Percentiles rank a stretch among this genome's conserved stretches.
Evolutionary conservation across 2,329 filamentous ascomycete species (phyloP).

Genomic region (Sclerotiophoma versabilis): DNA sequence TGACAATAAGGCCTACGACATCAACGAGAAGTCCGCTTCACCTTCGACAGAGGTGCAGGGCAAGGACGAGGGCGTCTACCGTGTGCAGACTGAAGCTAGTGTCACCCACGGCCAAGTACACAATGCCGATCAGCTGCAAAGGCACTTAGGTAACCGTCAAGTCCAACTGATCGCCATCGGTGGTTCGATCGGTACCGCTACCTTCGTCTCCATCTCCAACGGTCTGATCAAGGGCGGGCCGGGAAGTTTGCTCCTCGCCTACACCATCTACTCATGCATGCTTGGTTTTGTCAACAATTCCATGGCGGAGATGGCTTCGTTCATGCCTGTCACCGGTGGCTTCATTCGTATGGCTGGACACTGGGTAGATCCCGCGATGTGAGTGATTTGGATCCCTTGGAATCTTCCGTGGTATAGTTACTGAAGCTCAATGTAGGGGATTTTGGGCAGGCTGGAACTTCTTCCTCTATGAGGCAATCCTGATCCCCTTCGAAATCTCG

Average conservation of each 20-base stretch:
- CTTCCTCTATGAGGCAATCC: constrained; percentile 56
- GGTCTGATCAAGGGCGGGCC: constrained; percentile 58
- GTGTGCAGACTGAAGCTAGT: constrained; percentile 11
- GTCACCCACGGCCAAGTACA: constrained; percentile 15
- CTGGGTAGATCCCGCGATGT: constrained; percentile 64
- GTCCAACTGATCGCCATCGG: constrained; percentile 45
- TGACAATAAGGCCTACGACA: constrained; percentile 17
- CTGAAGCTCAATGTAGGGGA: constrained; percentile 40
- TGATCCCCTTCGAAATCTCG: constrained; percentile 59
- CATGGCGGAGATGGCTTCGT: constrained; percentile 67
- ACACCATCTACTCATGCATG: constrained; percentile 60
- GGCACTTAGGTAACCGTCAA: constrained; percentile 55
- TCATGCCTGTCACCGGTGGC: constrained; percentile 66
- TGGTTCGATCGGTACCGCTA: constrained; percentile 46
- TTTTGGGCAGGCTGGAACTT: constrained; percentile 61
- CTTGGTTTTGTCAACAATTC: constrained; percentile 68
- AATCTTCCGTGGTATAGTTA: not conserved
- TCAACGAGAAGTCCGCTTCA: constrained; percentile 18
- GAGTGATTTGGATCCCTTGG: constrained; percentile 48
- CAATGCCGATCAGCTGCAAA: constrained; percentile 37
- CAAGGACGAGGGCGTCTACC: constrained; percentile 20
- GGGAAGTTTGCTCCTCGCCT: constrained; percentile 63
- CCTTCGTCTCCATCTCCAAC: constrained; percentile 66
- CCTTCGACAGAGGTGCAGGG: not conserved
- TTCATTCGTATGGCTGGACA: constrained; percentile 69